A percentile compares a stretch with the other conserved stretches of the same genome.
Evolutionary conservation across 805 yeast genomes (phyloP).

Genomic region (Jamesozyma jinghongensis): DNA sequence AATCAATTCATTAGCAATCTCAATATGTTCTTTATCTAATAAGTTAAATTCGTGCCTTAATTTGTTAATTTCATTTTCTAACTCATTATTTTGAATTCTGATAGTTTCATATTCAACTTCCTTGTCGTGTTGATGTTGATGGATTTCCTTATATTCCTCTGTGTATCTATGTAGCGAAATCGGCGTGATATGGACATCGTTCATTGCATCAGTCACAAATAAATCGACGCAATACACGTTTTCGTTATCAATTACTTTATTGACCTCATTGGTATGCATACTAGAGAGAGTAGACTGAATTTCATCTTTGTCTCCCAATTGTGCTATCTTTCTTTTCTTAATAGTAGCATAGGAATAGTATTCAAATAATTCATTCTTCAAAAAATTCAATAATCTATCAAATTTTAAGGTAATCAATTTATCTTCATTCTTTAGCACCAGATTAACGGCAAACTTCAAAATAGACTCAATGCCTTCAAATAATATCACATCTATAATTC

Average conservation of each 20-base stretch:
- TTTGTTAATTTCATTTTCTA: constrained; percentile 63
- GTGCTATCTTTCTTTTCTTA: not conserved
- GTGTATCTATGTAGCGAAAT: constrained; percentile 59
- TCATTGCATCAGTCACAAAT: constrained; percentile 70
- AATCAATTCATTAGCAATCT: constrained; percentile 80
- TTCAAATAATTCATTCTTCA: constrained; percentile 73
- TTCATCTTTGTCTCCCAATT: constrained; percentile 2
- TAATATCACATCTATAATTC: constrained; percentile 80
- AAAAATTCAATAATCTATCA: constrained; percentile 65
- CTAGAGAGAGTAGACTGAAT: constrained; percentile 1
- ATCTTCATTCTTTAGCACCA: constrained; percentile 61
- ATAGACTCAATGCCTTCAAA: constrained; percentile 88
- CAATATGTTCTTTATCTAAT: constrained; percentile 75
- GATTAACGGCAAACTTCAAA: constrained; percentile 71
- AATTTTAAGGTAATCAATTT: constrained; percentile 54
- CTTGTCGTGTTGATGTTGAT: constrained; percentile 54
- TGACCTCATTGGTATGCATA: constrained; percentile 1
- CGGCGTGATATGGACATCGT: constrained; percentile 59
- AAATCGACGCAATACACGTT: constrained; percentile 54
- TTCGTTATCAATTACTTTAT: constrained; percentile 9
- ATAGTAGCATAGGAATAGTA: constrained; percentile 41
- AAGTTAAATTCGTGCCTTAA: constrained; percentile 61
- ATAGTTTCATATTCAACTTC: constrained; percentile 55
- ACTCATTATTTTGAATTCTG: constrained; percentile 56
- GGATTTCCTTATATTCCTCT: constrained; percentile 68